Conservation (phyloP, 176 grass and related monocot genomes). For the Rhynchospora tenuis region DNA sequence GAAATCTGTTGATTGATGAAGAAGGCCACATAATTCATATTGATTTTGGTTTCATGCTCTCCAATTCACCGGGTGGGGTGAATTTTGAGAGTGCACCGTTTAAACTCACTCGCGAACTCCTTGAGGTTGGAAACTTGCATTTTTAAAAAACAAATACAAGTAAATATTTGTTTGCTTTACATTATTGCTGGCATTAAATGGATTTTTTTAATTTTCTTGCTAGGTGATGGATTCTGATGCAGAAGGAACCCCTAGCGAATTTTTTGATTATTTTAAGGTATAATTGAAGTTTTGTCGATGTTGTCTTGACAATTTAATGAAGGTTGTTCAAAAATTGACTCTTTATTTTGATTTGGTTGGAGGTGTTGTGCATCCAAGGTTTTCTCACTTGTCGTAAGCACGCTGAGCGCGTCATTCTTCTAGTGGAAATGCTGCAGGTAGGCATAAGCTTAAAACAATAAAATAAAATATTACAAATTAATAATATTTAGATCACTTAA, state of each 20-base stretch:
- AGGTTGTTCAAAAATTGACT: slow-evolving; percentile 2
- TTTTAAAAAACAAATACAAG: neutral
- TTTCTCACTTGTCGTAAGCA: slow-evolving; percentile 98
- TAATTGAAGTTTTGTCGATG: slow-evolving; percentile 9
- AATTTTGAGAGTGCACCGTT: slow-evolving; percentile 99
- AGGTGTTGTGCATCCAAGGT: slow-evolving; percentile 99
- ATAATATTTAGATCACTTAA: neutral
- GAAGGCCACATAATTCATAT: slow-evolving; percentile 99
- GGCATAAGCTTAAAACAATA: neutral
- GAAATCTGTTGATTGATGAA: slow-evolving; percentile 93
- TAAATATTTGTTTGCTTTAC: neutral
- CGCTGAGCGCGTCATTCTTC: slow-evolving; percentile 94
- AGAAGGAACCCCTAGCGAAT: slow-evolving; percentile 93
- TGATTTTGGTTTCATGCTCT: slow-evolving; percentile 99
- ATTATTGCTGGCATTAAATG: neutral
- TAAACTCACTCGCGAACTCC: slow-evolving; percentile 94
- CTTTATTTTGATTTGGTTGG: slow-evolving; percentile 13
- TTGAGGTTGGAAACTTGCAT: slow-evolving; percentile 63
- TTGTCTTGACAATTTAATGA: slow-evolving; percentile 11
- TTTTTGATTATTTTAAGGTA: slow-evolving; percentile 99
- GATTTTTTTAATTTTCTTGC: slow-evolving; percentile 30
- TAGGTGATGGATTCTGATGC: slow-evolving; percentile 99
- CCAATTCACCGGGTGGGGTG: slow-evolving; percentile 95
- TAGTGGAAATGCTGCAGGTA: slow-evolving; percentile 99
- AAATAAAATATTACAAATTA: neutral